phyloP scores from a whole-genome alignment of 1,284 basidiomycete genomes.

The Agaricales sp. region DNA sequence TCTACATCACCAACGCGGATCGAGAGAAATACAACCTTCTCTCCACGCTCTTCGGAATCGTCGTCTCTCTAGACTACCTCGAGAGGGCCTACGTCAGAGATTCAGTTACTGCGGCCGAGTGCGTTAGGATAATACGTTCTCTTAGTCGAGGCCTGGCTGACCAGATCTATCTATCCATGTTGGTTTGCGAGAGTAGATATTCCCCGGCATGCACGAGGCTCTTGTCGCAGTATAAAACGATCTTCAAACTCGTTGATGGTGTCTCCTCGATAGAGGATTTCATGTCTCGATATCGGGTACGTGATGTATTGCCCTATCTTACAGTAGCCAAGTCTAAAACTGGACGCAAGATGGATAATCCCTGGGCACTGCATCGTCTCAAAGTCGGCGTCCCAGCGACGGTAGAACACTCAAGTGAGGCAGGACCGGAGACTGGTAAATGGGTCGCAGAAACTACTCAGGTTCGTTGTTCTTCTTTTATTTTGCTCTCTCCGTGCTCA shows the following conservation, averaged over 20 bases:
- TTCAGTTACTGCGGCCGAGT: slow-evolving; percentile 85
- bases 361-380: slow-evolving; percentile 85
- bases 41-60: slow-evolving; percentile 86
- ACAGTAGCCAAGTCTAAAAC: neutral
- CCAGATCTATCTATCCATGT: slow-evolving; percentile 5
- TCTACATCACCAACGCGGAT: slow-evolving; percentile 84
- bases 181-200: slow-evolving; percentile 54
- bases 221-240: slow-evolving; percentile 93
- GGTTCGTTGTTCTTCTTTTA: slow-evolving; percentile 30
- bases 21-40: slow-evolving; percentile 85
- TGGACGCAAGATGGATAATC: slow-evolving; percentile 84
- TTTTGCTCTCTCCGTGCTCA: neutral
- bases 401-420: slow-evolving; percentile 84
- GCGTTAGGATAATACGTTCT: slow-evolving; percentile 24
- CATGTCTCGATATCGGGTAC: slow-evolving; percentile 82
- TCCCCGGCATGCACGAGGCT: slow-evolving; percentile 91
- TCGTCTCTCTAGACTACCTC: slow-evolving; percentile 88
- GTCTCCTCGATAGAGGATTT: slow-evolving; percentile 82
- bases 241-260: slow-evolving; percentile 85
- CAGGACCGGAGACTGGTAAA: slow-evolving; percentile 82
- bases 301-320: slow-evolving; percentile 16
- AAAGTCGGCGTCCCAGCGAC: slow-evolving; percentile 94
- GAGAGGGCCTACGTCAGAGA: slow-evolving; percentile 95
- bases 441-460: slow-evolving; percentile 99
- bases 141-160: slow-evolving; percentile 5